Evolutionary conservation across 768 basidiomycete species (phyloP), one percentile per base, ranked within the genome.

Genomic region (Boletus bicolor): DNA sequence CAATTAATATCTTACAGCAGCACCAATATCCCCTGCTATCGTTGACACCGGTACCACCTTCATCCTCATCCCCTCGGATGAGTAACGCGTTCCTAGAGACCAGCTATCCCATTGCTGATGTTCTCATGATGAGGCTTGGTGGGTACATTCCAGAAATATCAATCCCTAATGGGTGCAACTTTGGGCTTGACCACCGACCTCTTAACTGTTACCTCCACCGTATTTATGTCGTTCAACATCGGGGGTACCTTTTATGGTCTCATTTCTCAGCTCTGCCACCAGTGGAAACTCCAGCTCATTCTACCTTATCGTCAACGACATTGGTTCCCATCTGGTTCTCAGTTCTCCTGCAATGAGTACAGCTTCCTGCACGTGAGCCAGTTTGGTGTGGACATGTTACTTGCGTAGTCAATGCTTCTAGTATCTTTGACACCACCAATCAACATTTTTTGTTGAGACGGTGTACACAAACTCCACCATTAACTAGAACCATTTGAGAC

Each of bases 391-490:
- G 24, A 49, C n/a, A 5, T 43, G 4, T 15, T 14, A 12, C 7
- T n/a, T 45, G 24, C 15, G 9, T 32, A 64, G 67, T 8, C 72
- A 79, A 64, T 72, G 78, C 32, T 78, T 70, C 67, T 56, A 68
- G 69, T 49, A 70, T 78, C 30, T 79, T 62, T 59, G 77, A 79
- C 56, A 72, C 73, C 34, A 61, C 60, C 10, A 77, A 78, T 59
- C 58, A 51, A 24, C 73, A 60, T 2, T 57, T 79, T 28, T 80
- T 39, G 79, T 78, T 1, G 68, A 56, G 44, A 78, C 76, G 0
- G 6, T 50, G 0, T 70, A 73, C n/a, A 52, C 50, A 2, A 3
- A 42, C 7, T 30, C 51, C 15, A 17, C 11, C 17, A 36, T 35
- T 43, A 59, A 48, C 24, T 53, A 35, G 32, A 32, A 30, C 28